phyloP scores from a whole-genome alignment of 805 yeast genomes.

The Starmerella ratchasimensis region DNA sequence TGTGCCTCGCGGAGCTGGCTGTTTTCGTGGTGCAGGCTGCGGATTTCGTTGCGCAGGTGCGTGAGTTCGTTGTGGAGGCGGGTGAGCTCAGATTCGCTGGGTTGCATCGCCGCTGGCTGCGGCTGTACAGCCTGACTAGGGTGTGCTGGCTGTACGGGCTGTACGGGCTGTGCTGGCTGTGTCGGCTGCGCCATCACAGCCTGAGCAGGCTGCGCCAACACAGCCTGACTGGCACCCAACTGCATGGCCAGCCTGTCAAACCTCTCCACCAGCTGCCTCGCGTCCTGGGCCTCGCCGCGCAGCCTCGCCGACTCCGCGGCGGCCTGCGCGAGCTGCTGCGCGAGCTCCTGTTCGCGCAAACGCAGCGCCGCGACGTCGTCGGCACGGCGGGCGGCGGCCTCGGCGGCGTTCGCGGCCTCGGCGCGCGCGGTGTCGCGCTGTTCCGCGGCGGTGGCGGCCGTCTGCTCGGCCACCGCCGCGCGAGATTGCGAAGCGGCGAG shows the following conservation, averaged over 20 bases:
- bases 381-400: not conserved
- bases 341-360: conserved; percentile 9
- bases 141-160: too few relatives aligned
- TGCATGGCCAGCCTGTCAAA: conserved; percentile 13
- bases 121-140: too few relatives aligned
- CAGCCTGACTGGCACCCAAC: too few relatives aligned
- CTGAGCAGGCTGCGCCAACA: too few relatives aligned
- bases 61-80: too few relatives aligned
- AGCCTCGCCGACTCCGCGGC: conserved; percentile 10
- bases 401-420: not conserved
- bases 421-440: not conserved
- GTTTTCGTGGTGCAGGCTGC: too few relatives aligned
- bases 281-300: conserved; percentile 1
- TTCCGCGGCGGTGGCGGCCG: not conserved
- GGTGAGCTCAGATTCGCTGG: too few relatives aligned
- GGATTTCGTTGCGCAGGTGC: too few relatives aligned
- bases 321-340: conserved; percentile 11
- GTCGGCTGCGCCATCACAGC: too few relatives aligned
- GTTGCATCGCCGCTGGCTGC: too few relatives aligned
- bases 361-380: too few relatives aligned
- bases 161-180: too few relatives aligned
- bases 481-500: conserved; percentile 1
- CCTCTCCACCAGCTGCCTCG: conserved; percentile 2
- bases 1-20: not conserved
- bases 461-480: conserved; percentile 6